phyloP scores from a whole-genome alignment of 2,329 filamentous ascomycete species.

The Tolypocladium tropicale region DNA sequence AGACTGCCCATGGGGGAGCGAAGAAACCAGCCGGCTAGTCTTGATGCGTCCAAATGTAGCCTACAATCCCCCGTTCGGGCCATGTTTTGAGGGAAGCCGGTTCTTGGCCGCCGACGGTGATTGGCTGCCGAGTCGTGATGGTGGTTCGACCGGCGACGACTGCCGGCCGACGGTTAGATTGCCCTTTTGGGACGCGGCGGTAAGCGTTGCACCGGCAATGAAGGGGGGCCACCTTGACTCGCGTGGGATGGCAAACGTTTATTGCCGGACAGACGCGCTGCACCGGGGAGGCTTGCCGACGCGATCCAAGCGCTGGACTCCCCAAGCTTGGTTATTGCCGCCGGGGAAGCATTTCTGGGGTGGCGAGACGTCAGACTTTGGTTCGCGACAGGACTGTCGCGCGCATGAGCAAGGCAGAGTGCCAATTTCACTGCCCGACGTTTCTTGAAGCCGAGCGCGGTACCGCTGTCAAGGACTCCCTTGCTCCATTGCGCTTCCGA shows the following conservation, averaged over 20 bases:
- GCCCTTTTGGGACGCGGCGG: not conserved
- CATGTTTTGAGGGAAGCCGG: not conserved
- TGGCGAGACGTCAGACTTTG: not conserved
- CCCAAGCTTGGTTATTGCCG: not conserved
- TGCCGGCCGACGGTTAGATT: not conserved
- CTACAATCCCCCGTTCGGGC: not conserved
- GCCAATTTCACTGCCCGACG: not conserved
- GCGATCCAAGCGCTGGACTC: not conserved
- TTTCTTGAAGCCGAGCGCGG: too few relatives aligned
- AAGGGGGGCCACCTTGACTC: not conserved
- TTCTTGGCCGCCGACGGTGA: not conserved
- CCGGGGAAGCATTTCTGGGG: not conserved
- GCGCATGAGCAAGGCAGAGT: not conserved
- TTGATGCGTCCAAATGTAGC: not conserved
- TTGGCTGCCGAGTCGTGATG: not conserved
- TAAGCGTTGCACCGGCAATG: not conserved
- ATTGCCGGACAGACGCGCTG: not conserved
- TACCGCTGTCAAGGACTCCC: too few relatives aligned
- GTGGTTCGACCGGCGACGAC: not conserved
- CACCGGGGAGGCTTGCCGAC: not conserved
- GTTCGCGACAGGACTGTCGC: too few relatives aligned
- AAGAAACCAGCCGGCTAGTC: not conserved
- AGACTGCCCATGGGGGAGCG: not conserved
- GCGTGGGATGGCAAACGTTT: not conserved
- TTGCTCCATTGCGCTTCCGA: too few relatives aligned